Evolutionary conservation across 169 alveolate genomes (phyloP), one percentile per base, ranked within the genome.

Genomic region (Plasmodium relictum): DNA sequence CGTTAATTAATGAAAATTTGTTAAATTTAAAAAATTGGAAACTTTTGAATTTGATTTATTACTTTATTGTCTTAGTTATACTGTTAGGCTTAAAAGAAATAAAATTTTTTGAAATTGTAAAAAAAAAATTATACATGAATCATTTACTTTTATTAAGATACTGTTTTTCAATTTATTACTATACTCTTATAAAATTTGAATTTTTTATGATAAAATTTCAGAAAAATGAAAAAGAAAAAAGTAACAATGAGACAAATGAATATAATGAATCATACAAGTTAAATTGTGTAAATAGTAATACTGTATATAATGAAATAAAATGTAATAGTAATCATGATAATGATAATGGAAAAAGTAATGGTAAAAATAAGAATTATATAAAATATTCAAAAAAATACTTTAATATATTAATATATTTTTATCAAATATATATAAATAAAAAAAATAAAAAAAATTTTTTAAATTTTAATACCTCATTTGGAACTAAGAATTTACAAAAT

Each of bases 341-440:
- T 39, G 41, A 41, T 18, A 6, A 44, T 41, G 7, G 8, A 16
- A 12, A 3, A 42, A 14, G 6, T 31, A 66, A 6, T 2, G n/a
- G 26, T 1, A 18, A 61, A 16, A 7, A 6, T n/a, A 68, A 42
- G 37, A 83, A 83, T 31, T 24, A 54, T 10, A 45, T n/a, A 18
- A 69, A 83, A 59, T 83, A 68, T 26, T 22, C 56, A n/a, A 69
- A 18, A 26, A 83, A 83, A 42, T 83, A 83, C 45, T 83, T 83
- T 44, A 31, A 20, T 8, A 22, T 83, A 72, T 56, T 83, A 37
- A 45, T 68, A 26, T 68, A 59, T 68, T 59, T 68, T 45, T 83
- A 68, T 24, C 65, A 68, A 68, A 83, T 83, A 24, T 83, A 66
- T 83, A 68, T 83, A 16, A 56, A 83, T 42, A 69, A 59, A 68